Base-by-base conservation (phyloP, 1,284 basidiomycete genomes). In the Microstroma glucosiphilum region DNA sequence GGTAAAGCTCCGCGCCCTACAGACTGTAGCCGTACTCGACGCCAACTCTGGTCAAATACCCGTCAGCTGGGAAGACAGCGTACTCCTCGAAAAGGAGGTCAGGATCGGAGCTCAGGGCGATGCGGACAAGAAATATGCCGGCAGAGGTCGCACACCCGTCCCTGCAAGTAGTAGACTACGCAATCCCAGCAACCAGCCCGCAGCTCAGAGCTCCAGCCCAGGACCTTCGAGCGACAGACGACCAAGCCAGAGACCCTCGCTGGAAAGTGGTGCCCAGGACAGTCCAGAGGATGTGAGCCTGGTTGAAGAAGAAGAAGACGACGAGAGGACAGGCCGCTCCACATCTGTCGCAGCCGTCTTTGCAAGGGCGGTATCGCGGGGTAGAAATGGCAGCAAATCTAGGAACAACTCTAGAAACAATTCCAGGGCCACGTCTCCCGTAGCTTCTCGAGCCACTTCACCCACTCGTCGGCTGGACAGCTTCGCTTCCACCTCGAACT, bases 21-120 rank as follows among this genome's bases (percentile, higher is more conserved):
- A 78, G 62, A 77, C 75, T 26, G 65, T 78, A 46, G 77, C 74
- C 42, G 63, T 77, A 40, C 64, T 78, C 40, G 61, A 62, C 21
- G 54, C 49, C 26, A 74, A 78, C 55, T 58, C 76, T 1, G 69
- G 67, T 42, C 65, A 69, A 46, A 68, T 66, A 15, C 73, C 75
- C 9, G 59, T 76, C 43, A 68, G 62, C 60, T 79, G 72, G 72
- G 77, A 79, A 53, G 75, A 76, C 37, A 68, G 69, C 8, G 73
- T 75, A 23, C 56, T 79, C 1, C 67, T 79, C 59, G 73, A 79
- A 56, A 73, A 73, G 56, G 68, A 68, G 23, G 69, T 78, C 37
- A 71, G 77, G 59, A 77, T 78, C 21, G 75, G 76, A 26, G 68
- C 77, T 3, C 65, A 65, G 1, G 30, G 30, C 51, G 48, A 57